phyloP scores from a whole-genome alignment of 225 moss, liverwort and hornwort species.

The Neckera pumila region DNA sequence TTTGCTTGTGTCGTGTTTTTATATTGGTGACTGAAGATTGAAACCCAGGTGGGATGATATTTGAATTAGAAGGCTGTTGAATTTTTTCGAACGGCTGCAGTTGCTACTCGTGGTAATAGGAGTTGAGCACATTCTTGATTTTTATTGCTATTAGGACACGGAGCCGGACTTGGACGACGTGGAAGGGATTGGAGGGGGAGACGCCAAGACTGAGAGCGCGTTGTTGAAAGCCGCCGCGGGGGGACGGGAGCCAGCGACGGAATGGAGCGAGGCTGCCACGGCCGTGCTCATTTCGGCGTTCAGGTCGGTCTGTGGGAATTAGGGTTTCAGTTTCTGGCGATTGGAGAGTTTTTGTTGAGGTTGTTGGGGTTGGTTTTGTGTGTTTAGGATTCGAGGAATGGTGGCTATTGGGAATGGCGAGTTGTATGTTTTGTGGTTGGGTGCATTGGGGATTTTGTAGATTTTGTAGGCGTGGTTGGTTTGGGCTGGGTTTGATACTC shows the following conservation, averaged over 20 bases:
- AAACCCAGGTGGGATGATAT: neutral
- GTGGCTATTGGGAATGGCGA: neutral
- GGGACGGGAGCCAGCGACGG: constrained; percentile 50
- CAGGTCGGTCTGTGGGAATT: constrained; percentile 5
- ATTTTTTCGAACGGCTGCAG: neutral
- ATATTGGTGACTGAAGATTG: neutral
- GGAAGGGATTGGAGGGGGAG: constrained; percentile 15
- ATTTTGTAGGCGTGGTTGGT: neutral
- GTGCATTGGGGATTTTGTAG: neutral
- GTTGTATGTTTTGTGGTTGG: neutral
- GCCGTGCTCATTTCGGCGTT: constrained; percentile 35
- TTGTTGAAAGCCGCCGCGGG: constrained; percentile 18
- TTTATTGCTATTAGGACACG: neutral
- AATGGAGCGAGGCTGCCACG: constrained; percentile 57
- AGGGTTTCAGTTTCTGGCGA: neutral
- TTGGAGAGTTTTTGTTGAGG: neutral
- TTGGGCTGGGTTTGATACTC: too few species aligned
- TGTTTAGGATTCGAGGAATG: neutral
- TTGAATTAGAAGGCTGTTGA: neutral
- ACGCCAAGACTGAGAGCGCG: constrained; percentile 17
- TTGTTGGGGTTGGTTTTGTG: neutral
- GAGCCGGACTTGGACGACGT: constrained; percentile 46
- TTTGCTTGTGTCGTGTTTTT: neutral
- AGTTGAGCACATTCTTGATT: neutral
- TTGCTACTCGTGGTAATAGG: neutral